Conservation (phyloP, 305 asterid species). For the Fraxinus dipetala region DNA sequence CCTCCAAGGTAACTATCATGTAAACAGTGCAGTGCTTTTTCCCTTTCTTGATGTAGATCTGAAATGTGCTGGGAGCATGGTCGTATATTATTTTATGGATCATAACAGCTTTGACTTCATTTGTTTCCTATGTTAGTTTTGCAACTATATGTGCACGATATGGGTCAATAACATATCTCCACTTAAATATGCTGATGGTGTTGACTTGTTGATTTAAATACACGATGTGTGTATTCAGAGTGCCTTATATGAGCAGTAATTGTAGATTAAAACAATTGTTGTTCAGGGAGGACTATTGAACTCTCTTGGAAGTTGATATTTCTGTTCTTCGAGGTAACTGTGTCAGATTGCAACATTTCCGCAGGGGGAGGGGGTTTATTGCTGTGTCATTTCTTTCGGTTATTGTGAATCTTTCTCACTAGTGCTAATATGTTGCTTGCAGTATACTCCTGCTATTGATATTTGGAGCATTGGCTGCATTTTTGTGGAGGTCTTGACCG, state of each 20-base stretch:
- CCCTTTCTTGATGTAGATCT: neutral
- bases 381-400: neutral
- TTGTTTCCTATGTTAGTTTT: neutral
- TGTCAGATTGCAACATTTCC: conserved; percentile 28
- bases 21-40: neutral
- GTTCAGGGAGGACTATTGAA: conserved; percentile 53
- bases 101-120: neutral
- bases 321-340: conserved; percentile 50
- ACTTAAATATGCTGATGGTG: neutral
- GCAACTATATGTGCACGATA: neutral
- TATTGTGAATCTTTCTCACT: neutral
- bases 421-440: conserved; percentile 22
- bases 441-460: conserved; percentile 58
- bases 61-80: neutral
- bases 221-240: conserved; percentile 19
- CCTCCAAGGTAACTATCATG: conserved; percentile 37
- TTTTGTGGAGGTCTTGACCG: conserved; percentile 51
- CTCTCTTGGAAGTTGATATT: conserved; percentile 55
- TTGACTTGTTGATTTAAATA: conserved; percentile 15
- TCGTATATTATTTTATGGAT: neutral
- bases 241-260: conserved; percentile 29
- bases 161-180: neutral
- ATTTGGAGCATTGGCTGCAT: conserved; percentile 59
- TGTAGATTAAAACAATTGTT: conserved; percentile 47
- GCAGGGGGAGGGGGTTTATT: conserved; percentile 7